Evolutionary conservation across 2,329 filamentous ascomycete species (phyloP).

Genomic region (Xylaria digitata): DNA sequence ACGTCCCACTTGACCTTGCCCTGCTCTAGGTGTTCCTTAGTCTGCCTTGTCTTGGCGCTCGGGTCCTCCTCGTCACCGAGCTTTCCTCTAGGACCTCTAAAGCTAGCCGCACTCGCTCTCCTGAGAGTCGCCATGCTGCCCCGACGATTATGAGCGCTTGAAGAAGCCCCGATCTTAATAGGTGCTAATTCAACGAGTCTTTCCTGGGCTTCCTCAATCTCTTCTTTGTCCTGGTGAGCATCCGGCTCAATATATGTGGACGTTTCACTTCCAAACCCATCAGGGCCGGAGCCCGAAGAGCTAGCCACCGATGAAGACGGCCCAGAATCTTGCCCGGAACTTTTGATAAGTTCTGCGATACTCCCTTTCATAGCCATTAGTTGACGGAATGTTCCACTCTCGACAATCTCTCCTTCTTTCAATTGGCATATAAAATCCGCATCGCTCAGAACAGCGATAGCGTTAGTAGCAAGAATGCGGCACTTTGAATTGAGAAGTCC

Average conservation of each 20-base stretch:
- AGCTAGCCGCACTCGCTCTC: slow-evolving; percentile 90
- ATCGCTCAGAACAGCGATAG: slow-evolving; percentile 89
- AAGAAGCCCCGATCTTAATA: slow-evolving; percentile 68
- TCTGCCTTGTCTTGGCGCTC: slow-evolving; percentile 81
- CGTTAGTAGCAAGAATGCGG: slow-evolving; percentile 92
- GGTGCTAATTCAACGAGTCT: slow-evolving; percentile 79
- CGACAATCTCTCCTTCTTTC: slow-evolving; percentile 83
- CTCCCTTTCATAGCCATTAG: slow-evolving; percentile 94
- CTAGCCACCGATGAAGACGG: slow-evolving; percentile 52
- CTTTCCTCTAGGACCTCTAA: slow-evolving; percentile 86
- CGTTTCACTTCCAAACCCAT: slow-evolving; percentile 64
- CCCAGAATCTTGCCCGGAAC: slow-evolving; percentile 70
- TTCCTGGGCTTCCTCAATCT: slow-evolving; percentile 83
- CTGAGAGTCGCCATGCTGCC: slow-evolving; percentile 85
- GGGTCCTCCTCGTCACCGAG: slow-evolving; percentile 84
- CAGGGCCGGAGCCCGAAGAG: slow-evolving; percentile 52
- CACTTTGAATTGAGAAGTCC: slow-evolving; percentile 89
- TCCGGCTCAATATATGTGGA: slow-evolving; percentile 68
- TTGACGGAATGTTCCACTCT: slow-evolving; percentile 90
- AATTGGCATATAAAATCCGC: slow-evolving; percentile 90
- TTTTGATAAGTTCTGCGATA: slow-evolving; percentile 84
- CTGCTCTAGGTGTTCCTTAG: slow-evolving; percentile 89
- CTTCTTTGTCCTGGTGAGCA: slow-evolving; percentile 67
- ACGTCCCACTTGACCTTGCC: slow-evolving; percentile 99
- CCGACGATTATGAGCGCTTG: slow-evolving; percentile 65